These are phyloP conservation scores for Kingdonia uniflora DNA, from an alignment of 164 flowering plant species.

Conservation along the genomic window DNA sequence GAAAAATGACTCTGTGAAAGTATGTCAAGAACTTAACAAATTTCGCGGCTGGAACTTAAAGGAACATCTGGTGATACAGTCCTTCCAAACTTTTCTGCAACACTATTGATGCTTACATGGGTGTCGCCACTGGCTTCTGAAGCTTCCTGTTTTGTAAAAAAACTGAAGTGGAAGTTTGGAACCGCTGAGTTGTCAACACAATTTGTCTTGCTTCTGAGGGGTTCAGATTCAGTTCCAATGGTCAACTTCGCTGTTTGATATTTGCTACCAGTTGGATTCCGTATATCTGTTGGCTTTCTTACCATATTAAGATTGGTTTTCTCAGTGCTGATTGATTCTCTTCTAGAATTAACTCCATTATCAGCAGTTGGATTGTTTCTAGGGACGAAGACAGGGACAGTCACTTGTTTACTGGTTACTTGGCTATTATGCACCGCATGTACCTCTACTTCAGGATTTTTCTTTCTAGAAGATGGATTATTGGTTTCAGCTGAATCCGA, in stretches of 20 bases:
- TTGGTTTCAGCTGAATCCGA: constrained; percentile 27
- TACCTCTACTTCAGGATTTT: constrained; percentile 16
- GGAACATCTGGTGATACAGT: constrained; percentile 19
- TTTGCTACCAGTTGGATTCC: constrained; percentile 30
- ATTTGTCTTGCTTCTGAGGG: constrained; percentile 13
- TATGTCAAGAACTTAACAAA: constrained; percentile 21
- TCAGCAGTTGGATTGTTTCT: constrained; percentile 39
- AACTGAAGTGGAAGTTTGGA: constrained; percentile 16
- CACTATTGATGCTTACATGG: constrained; percentile 18
- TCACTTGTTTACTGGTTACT: constrained; percentile 22
- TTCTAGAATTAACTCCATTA: constrained; percentile 23
- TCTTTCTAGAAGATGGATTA: constrained; percentile 27
- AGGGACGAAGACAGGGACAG: constrained; percentile 44
- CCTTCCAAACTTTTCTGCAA: constrained; percentile 33
- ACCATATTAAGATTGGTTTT: constrained; percentile 30
- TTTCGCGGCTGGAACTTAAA: constrained; percentile 15
- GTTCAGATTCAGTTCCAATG: constrained; percentile 21
- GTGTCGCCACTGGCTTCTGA: constrained; percentile 28
- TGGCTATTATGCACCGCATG: constrained; percentile 25
- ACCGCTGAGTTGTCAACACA: constrained; percentile 17
- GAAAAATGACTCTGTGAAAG: neutral
- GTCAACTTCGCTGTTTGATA: constrained; percentile 26
- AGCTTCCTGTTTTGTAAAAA: constrained; percentile 21
- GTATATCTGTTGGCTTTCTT: constrained; percentile 38
- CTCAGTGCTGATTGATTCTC: constrained; percentile 35